Base-by-base conservation (phyloP, 495 filamentous ascomycete genomes). In the Paragyromitra xinjiangensis region DNA sequence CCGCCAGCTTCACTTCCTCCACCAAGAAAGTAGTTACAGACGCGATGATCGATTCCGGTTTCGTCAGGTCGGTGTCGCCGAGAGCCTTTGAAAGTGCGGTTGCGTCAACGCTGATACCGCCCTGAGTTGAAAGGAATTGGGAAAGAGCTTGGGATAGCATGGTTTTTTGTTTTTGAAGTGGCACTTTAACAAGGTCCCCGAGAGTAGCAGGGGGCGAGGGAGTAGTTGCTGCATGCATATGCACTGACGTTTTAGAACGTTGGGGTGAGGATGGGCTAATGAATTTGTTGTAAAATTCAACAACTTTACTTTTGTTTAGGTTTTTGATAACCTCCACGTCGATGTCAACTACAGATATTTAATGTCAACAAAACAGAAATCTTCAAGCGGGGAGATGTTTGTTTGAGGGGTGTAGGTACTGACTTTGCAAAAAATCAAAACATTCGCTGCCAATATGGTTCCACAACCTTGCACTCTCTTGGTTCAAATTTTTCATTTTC, bases 401-500 rank as follows among this genome's bases (percentile, higher is more conserved):
- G 66, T 22, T 53, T 62, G 6, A 65, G 34, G n/a, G 16, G 8
- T 58, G 44, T 22, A 22, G 39, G 40, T 48, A 86, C 89, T 84
- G 84, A 93, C 94, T 88, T 79, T 90, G 88, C 78, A 93, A 86
- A 83, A 99, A 99, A 82, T 97, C 93, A 82, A 93, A 95, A 77
- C 90, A 92, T 81, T 98, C 95, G 62, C 88, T 92, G 14, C 89
- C 88, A 81, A 98, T 92, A 75, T 96, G 92, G 40, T 84, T 87
- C 95, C 93, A 97, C 82, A 95, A 92, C 22, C 93, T 88, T 64
- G 85, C 86, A 29, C 89, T 93, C 85, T 99, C 95, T 65, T 95
- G 93, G 62, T 88, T 87, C 74, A 99, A 85, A 80, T 96, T 97
- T 87, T 98, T 98, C 79, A 96, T 84, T 84, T 94, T 96, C 85